Evolutionary conservation across 768 basidiomycete species (phyloP).

Genomic region (Amanita exitialis): DNA sequence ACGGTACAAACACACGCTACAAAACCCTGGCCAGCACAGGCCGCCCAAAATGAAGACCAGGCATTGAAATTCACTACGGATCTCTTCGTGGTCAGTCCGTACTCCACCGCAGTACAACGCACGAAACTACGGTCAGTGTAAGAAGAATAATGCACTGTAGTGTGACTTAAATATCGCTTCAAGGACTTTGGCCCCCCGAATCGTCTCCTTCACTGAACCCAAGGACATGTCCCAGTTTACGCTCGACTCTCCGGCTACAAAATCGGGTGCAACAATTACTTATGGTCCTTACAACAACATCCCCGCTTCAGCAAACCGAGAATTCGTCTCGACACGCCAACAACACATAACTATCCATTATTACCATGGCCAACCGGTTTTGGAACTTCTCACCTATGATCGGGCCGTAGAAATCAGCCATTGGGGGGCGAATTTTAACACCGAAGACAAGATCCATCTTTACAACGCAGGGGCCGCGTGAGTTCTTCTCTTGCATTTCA

Average conservation of each 20-base stretch:
- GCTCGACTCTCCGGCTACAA: constrained; percentile 49
- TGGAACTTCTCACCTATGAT: constrained; percentile 63
- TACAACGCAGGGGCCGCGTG: constrained; percentile 86
- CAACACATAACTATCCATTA: constrained; percentile 70
- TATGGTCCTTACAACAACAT: constrained; percentile 84
- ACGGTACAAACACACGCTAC: constrained; percentile 73
- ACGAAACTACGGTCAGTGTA: constrained; percentile 73
- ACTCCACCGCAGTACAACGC: constrained; percentile 70
- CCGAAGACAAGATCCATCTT: constrained; percentile 81
- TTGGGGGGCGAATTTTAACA: constrained; percentile 93
- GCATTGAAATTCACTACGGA: constrained; percentile 68
- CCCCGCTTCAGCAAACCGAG: constrained; percentile 45
- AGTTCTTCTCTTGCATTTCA: constrained; percentile 21
- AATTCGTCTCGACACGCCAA: constrained; percentile 54
- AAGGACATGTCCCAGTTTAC: constrained; percentile 49
- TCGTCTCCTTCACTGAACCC: constrained; percentile 67
- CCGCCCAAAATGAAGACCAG: constrained; percentile 70
- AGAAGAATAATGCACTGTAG: background rate
- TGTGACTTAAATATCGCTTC: background rate
- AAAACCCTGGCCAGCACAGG: constrained; percentile 63
- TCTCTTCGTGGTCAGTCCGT: constrained; percentile 79
- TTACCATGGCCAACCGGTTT: constrained; percentile 68
- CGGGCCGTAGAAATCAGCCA: constrained; percentile 89
- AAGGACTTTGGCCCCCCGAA: constrained; percentile 62
- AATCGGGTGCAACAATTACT: constrained; percentile 72